These are phyloP conservation scores for Ophiosphaerella korrae DNA, from an alignment of 2,329 filamentous ascomycete genomes.

Conservation along the genomic window DNA sequence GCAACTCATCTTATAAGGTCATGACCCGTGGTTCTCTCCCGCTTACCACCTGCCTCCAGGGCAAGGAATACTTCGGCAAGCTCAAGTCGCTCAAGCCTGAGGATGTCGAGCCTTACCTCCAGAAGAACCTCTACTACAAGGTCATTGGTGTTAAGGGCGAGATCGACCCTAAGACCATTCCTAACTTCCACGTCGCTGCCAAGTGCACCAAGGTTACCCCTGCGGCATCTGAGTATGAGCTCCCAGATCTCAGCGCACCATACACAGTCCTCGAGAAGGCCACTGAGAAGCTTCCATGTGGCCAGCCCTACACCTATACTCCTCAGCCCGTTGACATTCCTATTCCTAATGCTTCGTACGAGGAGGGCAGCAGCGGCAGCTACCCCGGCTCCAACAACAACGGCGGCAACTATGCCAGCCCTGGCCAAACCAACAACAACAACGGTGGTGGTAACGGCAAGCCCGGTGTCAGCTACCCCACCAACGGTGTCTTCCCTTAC, in stretches of 20 bases:
- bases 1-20: slow-evolving; percentile 30
- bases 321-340: slow-evolving; percentile 26
- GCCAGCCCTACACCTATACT: slow-evolving; percentile 35
- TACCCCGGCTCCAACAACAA: slow-evolving; percentile 1
- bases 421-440: not conserved
- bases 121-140: slow-evolving; percentile 42
- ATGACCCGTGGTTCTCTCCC: slow-evolving; percentile 41
- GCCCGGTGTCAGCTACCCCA: slow-evolving; percentile 4
- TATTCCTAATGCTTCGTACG: slow-evolving; percentile 20
- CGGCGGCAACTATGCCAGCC: slow-evolving; percentile 3
- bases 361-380: slow-evolving; percentile 7
- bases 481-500: slow-evolving; percentile 18
- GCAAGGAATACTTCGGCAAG: slow-evolving; percentile 36
- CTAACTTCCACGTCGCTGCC: slow-evolving; percentile 42
- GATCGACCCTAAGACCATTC: slow-evolving; percentile 32
- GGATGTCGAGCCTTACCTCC: slow-evolving; percentile 41
- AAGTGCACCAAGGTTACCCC: slow-evolving; percentile 38
- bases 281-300: slow-evolving; percentile 35
- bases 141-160: slow-evolving; percentile 40
- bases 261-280: slow-evolving; percentile 33
- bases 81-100: slow-evolving; percentile 40
- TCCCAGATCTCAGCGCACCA: slow-evolving; percentile 36
- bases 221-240: slow-evolving; percentile 26
- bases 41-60: slow-evolving; percentile 42
- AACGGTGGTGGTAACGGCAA: slow-evolving; percentile 2